Base-by-base conservation (phyloP, 2,329 filamentous ascomycete genomes). In the Pezicula neosporulosa region DNA sequence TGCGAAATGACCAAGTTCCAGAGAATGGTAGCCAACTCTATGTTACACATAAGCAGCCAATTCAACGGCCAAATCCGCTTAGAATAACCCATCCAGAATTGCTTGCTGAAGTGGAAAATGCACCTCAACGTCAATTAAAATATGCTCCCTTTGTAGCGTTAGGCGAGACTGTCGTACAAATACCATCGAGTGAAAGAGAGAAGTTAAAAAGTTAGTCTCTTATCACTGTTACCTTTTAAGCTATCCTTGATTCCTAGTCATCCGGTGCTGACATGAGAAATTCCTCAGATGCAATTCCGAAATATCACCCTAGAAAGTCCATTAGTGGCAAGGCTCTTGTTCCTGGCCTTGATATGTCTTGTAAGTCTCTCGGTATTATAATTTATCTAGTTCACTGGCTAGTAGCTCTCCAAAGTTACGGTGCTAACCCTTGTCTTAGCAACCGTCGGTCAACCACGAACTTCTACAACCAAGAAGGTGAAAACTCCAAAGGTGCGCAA, bases 291-390 rank as follows among this genome's bases (percentile, higher is more conserved):
- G 62, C 63, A 3, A 57, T 66, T 39, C 64, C 64, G 10, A 66
- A 66, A 49, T 66, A 61, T 50, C 58, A 63, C 36, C 61, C 61
- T 16, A 56, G 64, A 41, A 66, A 60, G 49, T 60, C 63, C 24
- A 57, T 52, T 48, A 66, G 62, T 49, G 64, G 63, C 38, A 61
- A 58, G 48, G 60, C 62, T 19, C 53, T 63, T 28, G 56, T 66
- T 43, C 59, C 61, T 15, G 64, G 63, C 6, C 56, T 63, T 36
- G 58, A 61, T 33, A 36, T 60, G 44, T 61, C 63, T 27, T 52
- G 64, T 66, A 60, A 61, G 64, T 60, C 12, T 46, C 39, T 16
- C 21, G 18, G 39, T 36, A 39, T 21, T 39, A 16, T 15, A 39
- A 15, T 39, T 37, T 21, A 3, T 39, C 37, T 13, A 10, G 15